phyloP scores from a whole-genome alignment of 192 early-diverging fungal genomes.

The Lobosporangium transversale region DNA sequence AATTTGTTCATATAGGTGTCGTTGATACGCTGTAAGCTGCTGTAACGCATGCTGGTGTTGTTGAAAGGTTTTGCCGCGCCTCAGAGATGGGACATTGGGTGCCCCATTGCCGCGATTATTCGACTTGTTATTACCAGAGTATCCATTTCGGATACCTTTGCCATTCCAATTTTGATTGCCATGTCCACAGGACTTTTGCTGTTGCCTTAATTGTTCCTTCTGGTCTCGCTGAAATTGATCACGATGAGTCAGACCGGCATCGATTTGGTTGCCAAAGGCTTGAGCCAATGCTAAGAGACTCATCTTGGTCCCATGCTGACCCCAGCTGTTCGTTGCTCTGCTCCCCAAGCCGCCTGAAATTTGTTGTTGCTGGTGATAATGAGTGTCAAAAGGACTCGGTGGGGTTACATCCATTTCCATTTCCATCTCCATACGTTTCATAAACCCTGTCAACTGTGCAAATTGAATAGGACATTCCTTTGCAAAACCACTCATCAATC shows the following conservation, averaged over 20 bases:
- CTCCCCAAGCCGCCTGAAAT: not conserved
- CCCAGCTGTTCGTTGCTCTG: not conserved
- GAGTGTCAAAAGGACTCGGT: not conserved
- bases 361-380: slow-evolving; percentile 3
- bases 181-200: not conserved
- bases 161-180: not conserved
- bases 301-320: slow-evolving; percentile 14
- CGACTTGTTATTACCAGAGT: not conserved
- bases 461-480: slow-evolving; percentile 48
- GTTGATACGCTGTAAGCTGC: slow-evolving; percentile 42
- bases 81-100: slow-evolving; percentile 13
- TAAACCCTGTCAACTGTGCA: slow-evolving; percentile 35
- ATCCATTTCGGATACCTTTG: not conserved
- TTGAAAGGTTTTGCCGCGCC: slow-evolving; percentile 43
- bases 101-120: not conserved
- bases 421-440: slow-evolving; percentile 45
- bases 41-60: slow-evolving; percentile 48
- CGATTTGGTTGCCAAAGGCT: slow-evolving; percentile 32
- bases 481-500: slow-evolving; percentile 38
- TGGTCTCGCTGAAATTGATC: slow-evolving; percentile 24
- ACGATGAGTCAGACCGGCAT: slow-evolving; percentile 2
- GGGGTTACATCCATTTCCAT: slow-evolving; percentile 12
- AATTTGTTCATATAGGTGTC: slow-evolving; percentile 42
- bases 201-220: not conserved
- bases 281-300: slow-evolving; percentile 34